Percentiles rank a stretch among this genome's conserved stretches.
These are phyloP conservation scores for Amanita thiersii DNA, from an alignment of 768 basidiomycete species.

Conservation along the genomic window DNA sequence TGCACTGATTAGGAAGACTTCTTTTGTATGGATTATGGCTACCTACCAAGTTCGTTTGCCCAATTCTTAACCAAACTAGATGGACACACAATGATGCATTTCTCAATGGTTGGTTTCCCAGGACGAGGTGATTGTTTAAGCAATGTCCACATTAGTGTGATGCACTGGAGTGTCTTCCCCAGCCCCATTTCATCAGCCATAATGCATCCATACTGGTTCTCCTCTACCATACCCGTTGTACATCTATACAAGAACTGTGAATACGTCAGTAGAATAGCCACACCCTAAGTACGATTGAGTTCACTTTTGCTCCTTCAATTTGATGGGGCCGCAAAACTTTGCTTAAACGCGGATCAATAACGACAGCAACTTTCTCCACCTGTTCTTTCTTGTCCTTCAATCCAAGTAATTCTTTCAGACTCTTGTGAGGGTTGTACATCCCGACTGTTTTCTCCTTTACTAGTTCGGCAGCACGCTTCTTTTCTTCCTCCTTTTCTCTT, in stretches of 20 bases:
- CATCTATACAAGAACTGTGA: conserved; percentile 89
- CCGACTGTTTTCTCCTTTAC: conserved; percentile 64
- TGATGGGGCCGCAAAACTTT: conserved; percentile 96
- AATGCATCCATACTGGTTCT: conserved; percentile 91
- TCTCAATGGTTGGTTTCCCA: conserved; percentile 85
- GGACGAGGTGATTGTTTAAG: conserved; percentile 91
- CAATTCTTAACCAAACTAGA: conserved; percentile 96
- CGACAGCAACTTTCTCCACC: conserved; percentile 82
- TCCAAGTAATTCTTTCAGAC: conserved; percentile 69
- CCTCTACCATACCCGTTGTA: conserved; percentile 87
- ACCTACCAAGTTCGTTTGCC: conserved; percentile 89
- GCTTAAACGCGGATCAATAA: conserved; percentile 83
- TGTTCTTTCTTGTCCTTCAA: conserved; percentile 62
- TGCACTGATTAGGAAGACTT: conserved; percentile 20
- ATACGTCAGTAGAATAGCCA: conserved; percentile 6
- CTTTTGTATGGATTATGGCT: too few species aligned
- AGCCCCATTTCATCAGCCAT: conserved; percentile 99
- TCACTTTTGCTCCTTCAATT: conserved; percentile 93
- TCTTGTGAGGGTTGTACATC: conserved; percentile 89
- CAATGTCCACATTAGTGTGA: conserved; percentile 90
- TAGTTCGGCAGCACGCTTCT: conserved; percentile 52
- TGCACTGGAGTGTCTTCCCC: conserved; percentile 95
- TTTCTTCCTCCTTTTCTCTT: conserved; percentile 66
- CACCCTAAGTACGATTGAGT: conserved; percentile 12
- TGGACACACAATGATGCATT: conserved; percentile 96